Evolutionary conservation across 2,329 filamentous ascomycete genomes (phyloP).

Genomic region (Westerdykella aurantiaca): DNA sequence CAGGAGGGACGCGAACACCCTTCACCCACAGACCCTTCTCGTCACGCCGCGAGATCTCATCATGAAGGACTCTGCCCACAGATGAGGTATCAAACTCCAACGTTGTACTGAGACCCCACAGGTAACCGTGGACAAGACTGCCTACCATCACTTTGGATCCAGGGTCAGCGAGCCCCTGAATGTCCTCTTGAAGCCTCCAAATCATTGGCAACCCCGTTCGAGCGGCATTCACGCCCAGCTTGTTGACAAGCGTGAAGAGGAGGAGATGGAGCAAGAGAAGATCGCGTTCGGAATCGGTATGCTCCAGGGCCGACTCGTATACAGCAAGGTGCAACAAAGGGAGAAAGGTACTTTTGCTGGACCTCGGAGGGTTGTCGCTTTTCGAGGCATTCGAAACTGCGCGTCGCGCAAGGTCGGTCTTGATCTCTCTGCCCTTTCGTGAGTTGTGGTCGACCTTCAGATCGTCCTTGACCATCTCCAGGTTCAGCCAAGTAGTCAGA

Average conservation of each 20-base stretch:
- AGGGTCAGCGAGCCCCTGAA: slow-evolving; percentile 60
- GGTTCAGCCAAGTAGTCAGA: slow-evolving; percentile 73
- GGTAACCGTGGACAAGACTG: slow-evolving; percentile 81
- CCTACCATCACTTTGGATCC: slow-evolving; percentile 72
- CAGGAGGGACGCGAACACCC: slow-evolving; percentile 64
- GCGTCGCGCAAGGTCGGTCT: slow-evolving; percentile 51
- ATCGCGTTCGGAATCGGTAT: slow-evolving; percentile 59
- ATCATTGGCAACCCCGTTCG: slow-evolving; percentile 82
- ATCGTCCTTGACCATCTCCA: slow-evolving; percentile 68
- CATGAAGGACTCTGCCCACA: slow-evolving; percentile 64
- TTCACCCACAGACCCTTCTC: slow-evolving; percentile 74
- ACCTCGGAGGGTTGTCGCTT: slow-evolving; percentile 52
- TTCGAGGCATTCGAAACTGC: slow-evolving; percentile 63
- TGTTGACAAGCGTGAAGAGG: slow-evolving; percentile 65
- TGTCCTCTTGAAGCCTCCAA: slow-evolving; percentile 79
- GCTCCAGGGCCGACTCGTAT: slow-evolving; percentile 79
- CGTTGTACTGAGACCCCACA: slow-evolving; percentile 71
- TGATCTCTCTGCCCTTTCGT: slow-evolving; percentile 36
- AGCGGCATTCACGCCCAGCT: slow-evolving; percentile 75
- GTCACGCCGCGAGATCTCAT: slow-evolving; percentile 69
- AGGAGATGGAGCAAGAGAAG: slow-evolving; percentile 72
- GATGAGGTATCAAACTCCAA: slow-evolving; percentile 69
- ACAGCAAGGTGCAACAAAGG: slow-evolving; percentile 76
- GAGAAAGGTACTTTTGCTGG: slow-evolving; percentile 64
- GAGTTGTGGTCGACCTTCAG: slow-evolving; percentile 56